A percentile compares a stretch with the other conserved stretches of the same genome.
These are phyloP conservation scores for Trichomonascaceae sp. DNA, from an alignment of 1,139 yeast species.

Conservation along the genomic window DNA sequence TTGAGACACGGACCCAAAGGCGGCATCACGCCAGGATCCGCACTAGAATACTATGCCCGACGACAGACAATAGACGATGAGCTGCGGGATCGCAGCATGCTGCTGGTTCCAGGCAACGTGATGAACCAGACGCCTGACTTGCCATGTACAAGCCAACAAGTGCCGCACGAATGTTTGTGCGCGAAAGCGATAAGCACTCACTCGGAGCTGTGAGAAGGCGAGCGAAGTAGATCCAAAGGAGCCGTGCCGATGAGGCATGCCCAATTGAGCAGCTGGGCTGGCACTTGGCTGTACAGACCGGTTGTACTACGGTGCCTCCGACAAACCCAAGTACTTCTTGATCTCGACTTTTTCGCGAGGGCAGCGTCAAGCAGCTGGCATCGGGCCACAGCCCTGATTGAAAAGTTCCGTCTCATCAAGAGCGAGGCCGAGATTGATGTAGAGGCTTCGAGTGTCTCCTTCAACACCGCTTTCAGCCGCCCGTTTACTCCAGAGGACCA, in stretches of 20 bases:
- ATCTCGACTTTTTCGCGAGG: slow-evolving; percentile 5
- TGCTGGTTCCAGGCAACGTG: slow-evolving; percentile 60
- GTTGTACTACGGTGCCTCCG: slow-evolving; percentile 7
- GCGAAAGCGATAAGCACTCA: slow-evolving; percentile 58
- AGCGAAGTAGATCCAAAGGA: slow-evolving; percentile 74
- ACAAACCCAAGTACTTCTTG: slow-evolving; percentile 2
- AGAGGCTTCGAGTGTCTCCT: slow-evolving; percentile 68
- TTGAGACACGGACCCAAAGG: slow-evolving; percentile 82
- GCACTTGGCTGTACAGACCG: slow-evolving; percentile 9
- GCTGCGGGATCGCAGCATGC: slow-evolving; percentile 54
- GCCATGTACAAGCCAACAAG: slow-evolving; percentile 53
- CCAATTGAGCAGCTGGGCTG: slow-evolving; percentile 29
- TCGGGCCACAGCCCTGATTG: slow-evolving; percentile 30
- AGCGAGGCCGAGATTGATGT: slow-evolving; percentile 62
- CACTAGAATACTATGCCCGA: slow-evolving; percentile 67
- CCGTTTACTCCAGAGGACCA: slow-evolving; percentile 62
- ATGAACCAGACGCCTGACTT: slow-evolving; percentile 79
- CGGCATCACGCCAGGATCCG: slow-evolving; percentile 75
- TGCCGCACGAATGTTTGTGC: slow-evolving; percentile 57
- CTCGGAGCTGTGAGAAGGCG: slow-evolving; percentile 91
- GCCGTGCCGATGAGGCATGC: slow-evolving; percentile 68
- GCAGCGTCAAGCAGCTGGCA: slow-evolving; percentile 6
- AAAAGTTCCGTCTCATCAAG: slow-evolving; percentile 53
- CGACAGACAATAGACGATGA: slow-evolving; percentile 42
- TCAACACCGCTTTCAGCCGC: slow-evolving; percentile 57